Percentiles rank a stretch among this genome's conserved stretches.
Evolutionary conservation across 2,329 filamentous ascomycete genomes (phyloP).

Genomic region (Colletotrichum salicis): DNA sequence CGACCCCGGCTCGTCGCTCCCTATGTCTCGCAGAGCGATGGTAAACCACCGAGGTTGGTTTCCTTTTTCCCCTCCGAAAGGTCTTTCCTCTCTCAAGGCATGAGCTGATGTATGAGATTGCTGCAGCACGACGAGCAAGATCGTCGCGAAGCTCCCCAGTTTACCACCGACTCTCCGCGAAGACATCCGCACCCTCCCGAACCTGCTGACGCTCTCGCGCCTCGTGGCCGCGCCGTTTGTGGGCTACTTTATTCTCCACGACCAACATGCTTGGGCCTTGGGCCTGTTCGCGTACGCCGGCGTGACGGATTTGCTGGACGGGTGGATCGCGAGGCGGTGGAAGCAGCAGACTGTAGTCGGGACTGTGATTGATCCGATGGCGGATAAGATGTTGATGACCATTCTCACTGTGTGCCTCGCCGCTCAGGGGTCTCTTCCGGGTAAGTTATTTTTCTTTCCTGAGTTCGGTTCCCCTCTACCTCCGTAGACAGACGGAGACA

Average conservation of each 20-base stretch:
- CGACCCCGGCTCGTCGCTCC: not conserved
- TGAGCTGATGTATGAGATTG: not conserved
- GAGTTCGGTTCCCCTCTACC: not conserved
- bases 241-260: conserved; percentile 88
- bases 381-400: conserved; percentile 96
- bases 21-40: conserved; percentile 10
- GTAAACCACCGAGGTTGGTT: conserved; percentile 7
- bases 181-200: conserved; percentile 97
- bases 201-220: conserved; percentile 88
- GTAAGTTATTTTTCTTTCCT: conserved; percentile 57
- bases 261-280: conserved; percentile 81
- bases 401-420: conserved; percentile 87
- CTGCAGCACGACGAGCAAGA: conserved; percentile 11
- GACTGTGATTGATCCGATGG: conserved; percentile 95
- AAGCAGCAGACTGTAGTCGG: conserved; percentile 93
- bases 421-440: conserved; percentile 81
- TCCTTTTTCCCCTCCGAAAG: not conserved
- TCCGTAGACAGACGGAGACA: not conserved
- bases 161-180: conserved; percentile 64
- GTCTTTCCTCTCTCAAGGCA: not conserved
- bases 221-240: conserved; percentile 84
- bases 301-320: conserved; percentile 90
- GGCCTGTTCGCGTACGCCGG: conserved; percentile 92
- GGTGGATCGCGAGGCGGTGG: conserved; percentile 90
- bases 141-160: conserved; percentile 19